Percentiles rank a stretch among this genome's conserved stretches.
These are phyloP conservation scores for Podaxis sp. DNA, from an alignment of 768 basidiomycete species.

Conservation along the genomic window DNA sequence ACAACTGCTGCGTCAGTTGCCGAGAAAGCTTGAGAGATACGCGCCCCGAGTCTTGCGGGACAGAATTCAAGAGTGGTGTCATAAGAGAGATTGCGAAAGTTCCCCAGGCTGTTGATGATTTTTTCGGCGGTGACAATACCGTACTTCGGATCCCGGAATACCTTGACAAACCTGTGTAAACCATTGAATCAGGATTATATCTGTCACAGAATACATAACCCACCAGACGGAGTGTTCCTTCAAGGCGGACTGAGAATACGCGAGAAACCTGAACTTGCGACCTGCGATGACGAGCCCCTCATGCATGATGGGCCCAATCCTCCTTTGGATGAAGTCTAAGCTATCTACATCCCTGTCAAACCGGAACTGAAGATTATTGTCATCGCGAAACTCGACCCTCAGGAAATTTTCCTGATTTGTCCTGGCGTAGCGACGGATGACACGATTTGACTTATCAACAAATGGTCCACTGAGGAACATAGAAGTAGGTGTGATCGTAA, in stretches of 20 bases:
- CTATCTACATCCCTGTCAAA: slow-evolving; percentile 60
- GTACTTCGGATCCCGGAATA: slow-evolving; percentile 38
- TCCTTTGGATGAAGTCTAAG: slow-evolving; percentile 41
- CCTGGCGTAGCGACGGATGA: slow-evolving; percentile 51
- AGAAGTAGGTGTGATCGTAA: slow-evolving; percentile 53
- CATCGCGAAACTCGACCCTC: slow-evolving; percentile 64
- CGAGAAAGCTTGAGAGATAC: slow-evolving; percentile 73
- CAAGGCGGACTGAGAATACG: slow-evolving; percentile 71
- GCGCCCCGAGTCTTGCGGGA: slow-evolving; percentile 68
- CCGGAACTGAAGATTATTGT: slow-evolving; percentile 50
- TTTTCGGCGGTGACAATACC: slow-evolving; percentile 36
- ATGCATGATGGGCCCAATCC: slow-evolving; percentile 45
- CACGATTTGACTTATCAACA: slow-evolving; percentile 59
- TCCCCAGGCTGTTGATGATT: slow-evolving; percentile 57
- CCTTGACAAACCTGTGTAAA: slow-evolving; percentile 56
- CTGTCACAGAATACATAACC: slow-evolving; percentile 7
- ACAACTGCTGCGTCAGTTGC: slow-evolving; percentile 58
- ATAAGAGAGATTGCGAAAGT: slow-evolving; percentile 44
- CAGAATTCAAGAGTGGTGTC: slow-evolving; percentile 50
- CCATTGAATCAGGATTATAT: background rate
- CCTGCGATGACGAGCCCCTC: slow-evolving; percentile 52
- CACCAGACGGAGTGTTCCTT: slow-evolving; percentile 62
- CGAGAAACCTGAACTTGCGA: slow-evolving; percentile 58
- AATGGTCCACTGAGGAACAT: slow-evolving; percentile 54
- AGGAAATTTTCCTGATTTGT: slow-evolving; percentile 54